Evolutionary conservation across 257 asterid species (phyloP).

Genomic region (Solanum neorickii): DNA sequence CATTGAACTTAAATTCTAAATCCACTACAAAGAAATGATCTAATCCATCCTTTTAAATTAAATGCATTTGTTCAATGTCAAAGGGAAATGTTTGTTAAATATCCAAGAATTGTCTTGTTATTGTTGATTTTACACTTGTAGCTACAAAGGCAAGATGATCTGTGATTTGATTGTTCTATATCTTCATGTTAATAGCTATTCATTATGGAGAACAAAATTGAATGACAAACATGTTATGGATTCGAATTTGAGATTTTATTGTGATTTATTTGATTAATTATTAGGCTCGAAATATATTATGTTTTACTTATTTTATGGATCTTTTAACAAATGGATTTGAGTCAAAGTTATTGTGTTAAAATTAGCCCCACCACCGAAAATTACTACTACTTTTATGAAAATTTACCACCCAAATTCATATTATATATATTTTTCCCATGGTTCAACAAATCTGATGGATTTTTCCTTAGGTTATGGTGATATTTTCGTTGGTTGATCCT

Average conservation of each 20-base stretch:
- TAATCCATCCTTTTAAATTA: not conserved
- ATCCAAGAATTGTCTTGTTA: not conserved
- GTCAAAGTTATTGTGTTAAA: not conserved
- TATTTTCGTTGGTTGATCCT: too few species aligned
- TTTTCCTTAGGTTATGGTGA: too few species aligned
- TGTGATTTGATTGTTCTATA: not conserved
- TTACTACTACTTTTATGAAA: not conserved
- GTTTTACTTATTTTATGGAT: too few species aligned
- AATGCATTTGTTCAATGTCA: not conserved
- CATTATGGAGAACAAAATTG: not conserved
- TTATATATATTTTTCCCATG: too few species aligned
- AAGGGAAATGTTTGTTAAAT: not conserved
- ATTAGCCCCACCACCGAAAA: not conserved
- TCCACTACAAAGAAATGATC: not conserved
- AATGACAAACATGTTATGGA: not conserved
- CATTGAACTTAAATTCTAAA: too few species aligned
- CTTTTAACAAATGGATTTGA: not conserved
- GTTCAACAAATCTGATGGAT: too few species aligned
- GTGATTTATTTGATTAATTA: too few species aligned
- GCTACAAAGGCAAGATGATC: not conserved
- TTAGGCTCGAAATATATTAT: not conserved
- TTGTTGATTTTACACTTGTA: not conserved
- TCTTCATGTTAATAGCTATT: not conserved
- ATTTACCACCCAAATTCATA: not conserved
- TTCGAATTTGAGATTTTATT: not conserved